Evolutionary conservation across 2,329 filamentous ascomycete species (phyloP), one percentile per base, ranked within the genome.

Genomic region (Coniosporium tulheliwenetii): DNA sequence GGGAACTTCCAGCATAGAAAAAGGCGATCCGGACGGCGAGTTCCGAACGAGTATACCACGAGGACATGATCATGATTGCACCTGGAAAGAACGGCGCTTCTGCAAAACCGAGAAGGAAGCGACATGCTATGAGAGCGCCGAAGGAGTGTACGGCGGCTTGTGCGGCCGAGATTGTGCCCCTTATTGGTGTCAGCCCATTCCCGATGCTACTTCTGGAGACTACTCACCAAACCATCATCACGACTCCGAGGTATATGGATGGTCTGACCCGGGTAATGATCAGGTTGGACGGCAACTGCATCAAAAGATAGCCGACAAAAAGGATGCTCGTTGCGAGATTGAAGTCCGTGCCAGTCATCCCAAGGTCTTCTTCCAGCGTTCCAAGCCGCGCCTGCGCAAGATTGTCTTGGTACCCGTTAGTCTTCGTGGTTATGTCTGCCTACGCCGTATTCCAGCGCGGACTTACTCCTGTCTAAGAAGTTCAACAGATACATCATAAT

Each of bases 261-360:
- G 73, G 73, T 8, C 65, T 61, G 29, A 74, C 56, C 2, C 67
- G 59, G 0, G 72, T 75, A 2, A 78, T 56, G 0, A 74, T 49
- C 42, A 78, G 60, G 44, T 79, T 79, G 0, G 72, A 76, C 0
- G 75, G 75, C 0, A 79, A 56, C 50, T 79, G 73, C 67, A 77
- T 76, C 10, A 76, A 55, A 1, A 78, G 57, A 47, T 79, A 79
- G 3, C 73, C 67, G 1, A 75, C 70, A 44, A 75, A 76, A 29
- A 73, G 58, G 47, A 73, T 70, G 44, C 65, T 67, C 4, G 67
- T 71, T 9, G 66, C 66, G 1, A 73, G 54, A 46, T 75, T 75
- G 49, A 71, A 76, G 38, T 77, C 69, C 2, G 69, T 75, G 7
- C 70, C 70, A 5, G 51, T 58, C 66, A 77, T 72, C 1, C 54